A percentile compares a stretch with the other conserved stretches of the same genome.
Evolutionary conservation across 2,329 filamentous ascomycete species (phyloP).

Genomic region (Canariomyces notabilis): DNA sequence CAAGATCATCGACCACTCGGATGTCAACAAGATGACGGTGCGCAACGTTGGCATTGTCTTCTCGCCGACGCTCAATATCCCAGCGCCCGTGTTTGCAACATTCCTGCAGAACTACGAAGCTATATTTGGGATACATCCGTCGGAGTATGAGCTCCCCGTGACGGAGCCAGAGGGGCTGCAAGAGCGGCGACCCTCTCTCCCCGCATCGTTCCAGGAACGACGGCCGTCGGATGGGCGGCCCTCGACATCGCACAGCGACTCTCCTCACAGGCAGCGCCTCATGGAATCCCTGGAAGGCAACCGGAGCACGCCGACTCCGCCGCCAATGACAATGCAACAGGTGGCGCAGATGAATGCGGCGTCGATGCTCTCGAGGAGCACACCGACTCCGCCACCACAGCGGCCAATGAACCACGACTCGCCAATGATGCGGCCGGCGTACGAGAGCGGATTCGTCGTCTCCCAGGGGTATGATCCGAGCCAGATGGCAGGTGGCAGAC

Average conservation of each 20-base stretch:
- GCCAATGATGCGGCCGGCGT: constrained; percentile 36
- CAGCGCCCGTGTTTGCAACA: constrained; percentile 86
- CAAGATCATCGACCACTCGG: constrained; percentile 83
- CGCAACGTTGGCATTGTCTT: constrained; percentile 98
- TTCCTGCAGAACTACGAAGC: constrained; percentile 85
- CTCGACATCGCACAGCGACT: constrained; percentile 46
- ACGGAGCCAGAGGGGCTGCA: constrained; percentile 35
- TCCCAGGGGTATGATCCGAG: constrained; percentile 34
- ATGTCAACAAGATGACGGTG: constrained; percentile 96
- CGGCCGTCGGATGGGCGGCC: constrained; percentile 36
- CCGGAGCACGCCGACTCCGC: constrained; percentile 48
- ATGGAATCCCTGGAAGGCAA: constrained; percentile 37
- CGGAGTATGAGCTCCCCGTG: constrained; percentile 55
- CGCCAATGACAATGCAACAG: constrained; percentile 31
- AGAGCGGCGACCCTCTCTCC: constrained; percentile 23
- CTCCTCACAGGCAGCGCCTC: constrained; percentile 48
- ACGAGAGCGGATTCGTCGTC: constrained; percentile 39
- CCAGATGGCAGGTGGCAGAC: constrained; percentile 22
- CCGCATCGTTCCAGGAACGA: constrained; percentile 25
- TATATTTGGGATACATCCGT: constrained; percentile 72
- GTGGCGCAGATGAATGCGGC: constrained; percentile 27
- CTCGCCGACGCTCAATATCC: constrained; percentile 93
- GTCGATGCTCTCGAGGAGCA: constrained; percentile 25
- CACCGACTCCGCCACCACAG: constrained; percentile 44
- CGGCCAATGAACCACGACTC: constrained; percentile 39